Evolutionary conservation across 352 stramenopile species (phyloP), one percentile per base, ranked within the genome.

Genomic region (Globisporangium acanthophoron): DNA sequence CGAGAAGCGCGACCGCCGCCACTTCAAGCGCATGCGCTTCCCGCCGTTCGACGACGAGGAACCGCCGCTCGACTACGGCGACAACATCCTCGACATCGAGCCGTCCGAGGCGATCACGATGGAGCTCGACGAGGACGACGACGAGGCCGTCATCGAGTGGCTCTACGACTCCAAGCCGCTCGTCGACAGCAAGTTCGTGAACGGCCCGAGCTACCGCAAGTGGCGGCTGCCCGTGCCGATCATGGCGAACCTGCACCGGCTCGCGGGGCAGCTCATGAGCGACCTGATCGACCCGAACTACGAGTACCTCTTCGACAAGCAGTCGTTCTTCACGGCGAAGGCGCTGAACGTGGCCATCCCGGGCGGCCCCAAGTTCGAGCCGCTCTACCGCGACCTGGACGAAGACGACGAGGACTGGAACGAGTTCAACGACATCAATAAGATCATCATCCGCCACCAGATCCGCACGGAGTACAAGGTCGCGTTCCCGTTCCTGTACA

Each of bases 341-440:
- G 97, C 97, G n/a, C 74, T 99, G 31, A 99, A 99, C 78, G 81
- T 99, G 9, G 96, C 97, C 31, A 99, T 99, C 70, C 97, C 97
- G 0, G 97, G 97, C 35, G 97, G 97, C 9, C 97, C 97, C 15
- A 99, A 99, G 80, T 99, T 99, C 67, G 97, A 99, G 73, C 97
- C 97, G 15, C 78, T 99, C 18, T 99, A 97, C 68, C 89, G 96
- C n/a, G 97, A 99, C 73, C 65, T 98, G 12, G 95, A 98, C 57
- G 92, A 98, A 50, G 96, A 99, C 54, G 97, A 99, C 59, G 97
- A 99, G 64, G 97, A 99, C 78, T 99, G 97, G 97, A 99, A 99
- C 81, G 97, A 99, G 71, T 99, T 99, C 77, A 99, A 99, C 65
- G 97, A 99, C 74, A 98, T 99, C 70, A 98, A 99, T 76, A 99